These are phyloP conservation scores for Apiosordaria backusii DNA, from an alignment of 495 filamentous ascomycete genomes.

Conservation along the genomic window DNA sequence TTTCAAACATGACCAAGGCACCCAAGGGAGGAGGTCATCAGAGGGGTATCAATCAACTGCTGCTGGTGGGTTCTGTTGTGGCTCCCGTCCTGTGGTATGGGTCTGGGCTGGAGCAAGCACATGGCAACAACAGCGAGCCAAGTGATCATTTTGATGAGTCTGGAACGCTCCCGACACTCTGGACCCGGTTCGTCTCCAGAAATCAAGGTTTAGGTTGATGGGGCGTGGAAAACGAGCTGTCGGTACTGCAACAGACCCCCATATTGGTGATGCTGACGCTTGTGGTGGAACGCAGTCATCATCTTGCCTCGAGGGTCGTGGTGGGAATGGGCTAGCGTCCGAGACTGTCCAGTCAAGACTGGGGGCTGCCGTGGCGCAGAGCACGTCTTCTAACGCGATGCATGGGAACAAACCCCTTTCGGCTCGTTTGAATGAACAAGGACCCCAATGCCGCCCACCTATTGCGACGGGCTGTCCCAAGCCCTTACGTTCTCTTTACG, in stretches of 20 bases:
- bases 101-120: background rate
- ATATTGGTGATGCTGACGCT: background rate
- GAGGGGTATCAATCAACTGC: background rate
- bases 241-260: background rate
- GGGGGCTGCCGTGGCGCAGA: slow-evolving; percentile 12
- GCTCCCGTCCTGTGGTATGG: no score
- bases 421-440: background rate
- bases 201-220: slow-evolving; percentile 1
- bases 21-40: background rate
- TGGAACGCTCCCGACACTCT: background rate
- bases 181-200: slow-evolving; percentile 1
- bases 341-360: background rate
- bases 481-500: slow-evolving; percentile 28
- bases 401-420: slow-evolving; percentile 9
- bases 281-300: slow-evolving; percentile 7
- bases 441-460: slow-evolving; percentile 9
- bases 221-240: background rate
- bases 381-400: slow-evolving; percentile 28
- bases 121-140: background rate
- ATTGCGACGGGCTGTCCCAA: background rate
- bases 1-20: background rate
- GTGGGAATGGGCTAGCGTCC: slow-evolving; percentile 17
- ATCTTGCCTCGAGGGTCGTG: background rate
- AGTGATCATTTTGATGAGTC: background rate
- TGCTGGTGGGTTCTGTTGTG: background rate